Evolutionary conservation across 2,329 filamentous ascomycete genomes (phyloP), one percentile per base, ranked within the genome.

Genomic region (Orbilia oligospora): DNA sequence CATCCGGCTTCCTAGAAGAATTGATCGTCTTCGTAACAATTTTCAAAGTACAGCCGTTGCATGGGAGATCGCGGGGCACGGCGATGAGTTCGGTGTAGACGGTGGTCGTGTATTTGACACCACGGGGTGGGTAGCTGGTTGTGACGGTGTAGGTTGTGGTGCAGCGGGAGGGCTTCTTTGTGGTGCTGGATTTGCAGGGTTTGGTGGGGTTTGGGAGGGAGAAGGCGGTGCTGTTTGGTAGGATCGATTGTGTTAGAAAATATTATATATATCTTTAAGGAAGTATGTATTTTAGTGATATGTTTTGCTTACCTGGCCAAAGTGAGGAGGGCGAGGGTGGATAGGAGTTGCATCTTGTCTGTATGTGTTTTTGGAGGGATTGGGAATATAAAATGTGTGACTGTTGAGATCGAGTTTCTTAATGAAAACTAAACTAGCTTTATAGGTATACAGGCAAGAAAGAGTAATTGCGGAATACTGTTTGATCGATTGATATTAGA

Each of bases 291-390:
- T n/a, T n/a, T n/a, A n/a, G n/a, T n/a, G n/a, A n/a, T n/a, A n/a
- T n/a, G 14, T 56, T 12, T 20, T 56, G 16, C 30, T 44, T 69
- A 75, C 71, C 71, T 66, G 16, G 41, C 55, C 4, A 75, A 22
- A 46, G 51, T 75, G 14, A 75, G 56, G 33, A 68, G 41, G 16
- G 71, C 41, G 55, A 75, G 41, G 16, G 64, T 49, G 53, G 48
- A 27, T 14, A 67, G 33, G 55, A 75, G 49, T 33, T 75, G 63
- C 71, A 75, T 75, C 22, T 75, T 75, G 49, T n/a, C n/a, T n/a
- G n/a, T n/a, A n/a, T n/a, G n/a, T n/a, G n/a, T n/a, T n/a, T n/a
- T n/a, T n/a, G n/a, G n/a, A n/a, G n/a, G n/a, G n/a, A n/a, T n/a
- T n/a, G n/a, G n/a, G n/a, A n/a, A n/a, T n/a, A n/a, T n/a, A n/a